These are phyloP conservation scores for Lachancea meyersii DNA, from an alignment of 805 yeast genomes.

Conservation along the genomic window DNA sequence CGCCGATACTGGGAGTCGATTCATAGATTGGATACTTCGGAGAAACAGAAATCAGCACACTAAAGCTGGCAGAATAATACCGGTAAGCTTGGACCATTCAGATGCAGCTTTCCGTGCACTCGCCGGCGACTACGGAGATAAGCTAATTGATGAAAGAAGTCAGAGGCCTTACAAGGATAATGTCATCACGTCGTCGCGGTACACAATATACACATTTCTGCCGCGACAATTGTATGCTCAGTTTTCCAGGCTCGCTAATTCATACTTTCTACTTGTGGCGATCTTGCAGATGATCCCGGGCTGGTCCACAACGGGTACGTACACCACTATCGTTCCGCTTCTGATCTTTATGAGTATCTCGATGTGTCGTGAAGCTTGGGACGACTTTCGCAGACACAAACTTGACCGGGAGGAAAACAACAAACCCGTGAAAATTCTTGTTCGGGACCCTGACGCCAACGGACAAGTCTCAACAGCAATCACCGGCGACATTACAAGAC, in stretches of 20 bases:
- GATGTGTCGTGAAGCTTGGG: conserved; percentile 87
- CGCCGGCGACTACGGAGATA: conserved; percentile 13
- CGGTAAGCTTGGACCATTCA: conserved; percentile 45
- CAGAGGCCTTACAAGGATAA: conserved; percentile 57
- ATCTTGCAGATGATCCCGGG: conserved; percentile 92
- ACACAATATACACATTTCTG: conserved; percentile 69
- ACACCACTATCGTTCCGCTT: conserved; percentile 87
- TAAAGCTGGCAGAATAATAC: conserved; percentile 68
- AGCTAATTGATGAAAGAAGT: conserved; percentile 61
- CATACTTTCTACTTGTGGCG: conserved; percentile 84
- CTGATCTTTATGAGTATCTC: conserved; percentile 82
- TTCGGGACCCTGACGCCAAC: conserved; percentile 15
- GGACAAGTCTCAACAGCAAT: conserved; percentile 1
- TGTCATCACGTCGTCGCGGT: conserved; percentile 77
- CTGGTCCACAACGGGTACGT: conserved; percentile 96
- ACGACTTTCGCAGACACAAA: conserved; percentile 81
- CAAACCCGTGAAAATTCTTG: conserved; percentile 38
- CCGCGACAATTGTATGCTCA: conserved; percentile 89
- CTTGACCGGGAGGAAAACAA: conserved; percentile 83
- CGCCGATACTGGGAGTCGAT: background rate
- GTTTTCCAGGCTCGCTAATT: conserved; percentile 86
- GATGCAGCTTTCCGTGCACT: conserved; percentile 19
- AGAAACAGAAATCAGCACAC: conserved; percentile 46
- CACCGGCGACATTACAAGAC: background rate
- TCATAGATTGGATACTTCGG: conserved; percentile 37